Evolutionary conservation across 805 yeast genomes (phyloP).

Genomic region (Metschnikowia peoriensis): DNA sequence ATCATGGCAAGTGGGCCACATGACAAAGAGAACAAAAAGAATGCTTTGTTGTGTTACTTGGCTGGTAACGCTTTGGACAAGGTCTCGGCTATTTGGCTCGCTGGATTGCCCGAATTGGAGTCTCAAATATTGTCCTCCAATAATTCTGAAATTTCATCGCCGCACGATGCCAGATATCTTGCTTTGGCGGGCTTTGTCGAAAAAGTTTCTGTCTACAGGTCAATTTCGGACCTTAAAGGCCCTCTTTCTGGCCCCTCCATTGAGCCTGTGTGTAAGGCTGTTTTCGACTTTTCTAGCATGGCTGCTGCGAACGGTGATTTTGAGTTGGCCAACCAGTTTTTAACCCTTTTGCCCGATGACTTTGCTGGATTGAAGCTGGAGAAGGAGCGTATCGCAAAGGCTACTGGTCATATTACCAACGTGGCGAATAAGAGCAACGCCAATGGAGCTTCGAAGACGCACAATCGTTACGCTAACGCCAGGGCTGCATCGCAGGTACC

Average conservation of each 20-base stretch:
- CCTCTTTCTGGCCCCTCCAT: conserved; percentile 43
- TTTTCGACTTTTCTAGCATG: conserved; percentile 77
- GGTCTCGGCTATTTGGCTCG: conserved; percentile 78
- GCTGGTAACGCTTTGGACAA: conserved; percentile 81
- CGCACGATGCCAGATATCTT: conserved; percentile 80
- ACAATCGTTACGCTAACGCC: conserved; percentile 2
- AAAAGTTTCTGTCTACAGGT: conserved; percentile 73
- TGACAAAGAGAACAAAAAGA: conserved; percentile 50
- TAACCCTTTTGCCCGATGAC: conserved; percentile 69
- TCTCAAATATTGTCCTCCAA: conserved; percentile 40
- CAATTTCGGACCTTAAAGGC: conserved; percentile 41
- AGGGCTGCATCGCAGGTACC: neutral
- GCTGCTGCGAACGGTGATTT: conserved; percentile 82
- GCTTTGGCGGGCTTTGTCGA: conserved; percentile 81
- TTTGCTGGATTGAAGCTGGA: conserved; percentile 69
- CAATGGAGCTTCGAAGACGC: conserved; percentile 5
- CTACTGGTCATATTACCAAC: conserved; percentile 40
- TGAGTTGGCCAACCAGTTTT: conserved; percentile 71
- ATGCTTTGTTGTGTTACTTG: conserved; percentile 74
- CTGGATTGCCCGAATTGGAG: conserved; percentile 55
- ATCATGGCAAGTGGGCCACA: conserved; percentile 34
- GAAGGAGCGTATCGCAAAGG: conserved; percentile 74
- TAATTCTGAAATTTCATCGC: conserved; percentile 48
- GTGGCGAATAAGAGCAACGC: neutral
- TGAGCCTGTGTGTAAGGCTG: conserved; percentile 53